Percentiles rank a stretch among this genome's conserved stretches.
Evolutionary conservation across 108 stramenopile species (phyloP).

Genomic region (Fistulifera solaris): DNA sequence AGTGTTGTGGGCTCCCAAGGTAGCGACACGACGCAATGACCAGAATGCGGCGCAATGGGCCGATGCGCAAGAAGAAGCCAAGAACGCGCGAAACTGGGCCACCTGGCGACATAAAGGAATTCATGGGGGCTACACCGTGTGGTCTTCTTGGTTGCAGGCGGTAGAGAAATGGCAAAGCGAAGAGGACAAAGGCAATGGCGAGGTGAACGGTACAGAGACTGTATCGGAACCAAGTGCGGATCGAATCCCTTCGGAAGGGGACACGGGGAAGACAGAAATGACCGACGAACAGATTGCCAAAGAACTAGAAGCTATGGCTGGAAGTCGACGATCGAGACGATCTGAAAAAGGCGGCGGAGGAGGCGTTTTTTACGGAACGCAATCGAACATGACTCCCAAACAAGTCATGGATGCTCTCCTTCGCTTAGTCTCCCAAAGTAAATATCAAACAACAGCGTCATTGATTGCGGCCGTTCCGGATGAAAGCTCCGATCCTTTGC

Average conservation of each 20-base stretch:
- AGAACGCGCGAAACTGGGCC: slow-evolving; percentile 17
- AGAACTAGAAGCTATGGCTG: slow-evolving; percentile 14
- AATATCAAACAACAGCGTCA: slow-evolving; percentile 31
- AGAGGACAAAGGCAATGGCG: background rate
- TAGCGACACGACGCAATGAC: slow-evolving; percentile 1
- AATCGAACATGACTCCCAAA: slow-evolving; percentile 58
- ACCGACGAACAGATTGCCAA: slow-evolving; percentile 1
- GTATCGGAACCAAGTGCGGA: too few species aligned
- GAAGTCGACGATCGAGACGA: slow-evolving; percentile 11
- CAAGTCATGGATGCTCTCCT: slow-evolving; percentile 59
- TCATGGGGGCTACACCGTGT: slow-evolving; percentile 34
- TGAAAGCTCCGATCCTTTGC: slow-evolving; percentile 57
- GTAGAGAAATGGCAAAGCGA: slow-evolving; percentile 18
- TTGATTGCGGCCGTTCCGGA: slow-evolving; percentile 45
- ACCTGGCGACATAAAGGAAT: slow-evolving; percentile 36
- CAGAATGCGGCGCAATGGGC: background rate
- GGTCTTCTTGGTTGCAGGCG: slow-evolving; percentile 34
- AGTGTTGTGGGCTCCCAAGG: background rate
- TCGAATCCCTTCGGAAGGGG: background rate
- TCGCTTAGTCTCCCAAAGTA: slow-evolving; percentile 37
- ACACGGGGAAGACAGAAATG: background rate
- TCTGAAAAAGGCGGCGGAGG: slow-evolving; percentile 9
- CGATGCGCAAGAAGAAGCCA: background rate
- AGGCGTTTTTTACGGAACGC: slow-evolving; percentile 65
- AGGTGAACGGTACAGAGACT: too few species aligned